Conservation (phyloP, 768 basidiomycete genomes). For the Tricholoma sp. region DNA sequence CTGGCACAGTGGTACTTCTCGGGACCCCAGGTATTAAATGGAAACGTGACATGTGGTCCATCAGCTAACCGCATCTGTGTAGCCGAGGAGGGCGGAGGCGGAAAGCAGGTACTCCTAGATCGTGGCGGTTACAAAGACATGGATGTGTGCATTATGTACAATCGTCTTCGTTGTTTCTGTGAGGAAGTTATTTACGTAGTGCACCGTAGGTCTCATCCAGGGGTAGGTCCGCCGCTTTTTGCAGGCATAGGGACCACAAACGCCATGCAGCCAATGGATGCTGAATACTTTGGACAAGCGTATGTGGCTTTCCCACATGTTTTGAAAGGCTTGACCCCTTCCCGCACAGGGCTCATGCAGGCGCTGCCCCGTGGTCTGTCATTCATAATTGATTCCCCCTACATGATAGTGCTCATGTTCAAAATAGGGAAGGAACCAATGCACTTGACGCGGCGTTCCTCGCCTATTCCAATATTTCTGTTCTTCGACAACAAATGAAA, state of each 20-base stretch:
- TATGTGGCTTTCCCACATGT: slow-evolving; percentile 26
- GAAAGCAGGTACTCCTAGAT: slow-evolving; percentile 71
- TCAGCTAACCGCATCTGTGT: slow-evolving; percentile 9
- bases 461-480: slow-evolving; percentile 74
- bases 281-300: slow-evolving; percentile 75
- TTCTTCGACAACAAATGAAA: slow-evolving; percentile 82
- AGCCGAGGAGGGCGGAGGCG: slow-evolving; percentile 79
- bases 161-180: background rate
- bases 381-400: background rate
- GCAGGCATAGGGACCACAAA: slow-evolving; percentile 48
- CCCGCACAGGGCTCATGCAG: slow-evolving; percentile 63
- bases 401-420: slow-evolving; percentile 2
- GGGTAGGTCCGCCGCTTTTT: slow-evolving; percentile 47
- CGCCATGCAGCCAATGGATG: slow-evolving; percentile 59
- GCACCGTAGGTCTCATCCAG: slow-evolving; percentile 66
- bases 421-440: slow-evolving; percentile 68
- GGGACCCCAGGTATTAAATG: slow-evolving; percentile 62
- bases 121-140: slow-evolving; percentile 75
- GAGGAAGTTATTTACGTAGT: background rate
- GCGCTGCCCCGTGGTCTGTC: slow-evolving; percentile 66
- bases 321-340: slow-evolving; percentile 4
- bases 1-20: slow-evolving; percentile 67
- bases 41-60: background rate
- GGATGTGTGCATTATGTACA: slow-evolving; percentile 76
- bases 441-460: slow-evolving; percentile 86